Conservation (phyloP, 1,284 basidiomycete genomes). For the Dichomitus squalens region DNA sequence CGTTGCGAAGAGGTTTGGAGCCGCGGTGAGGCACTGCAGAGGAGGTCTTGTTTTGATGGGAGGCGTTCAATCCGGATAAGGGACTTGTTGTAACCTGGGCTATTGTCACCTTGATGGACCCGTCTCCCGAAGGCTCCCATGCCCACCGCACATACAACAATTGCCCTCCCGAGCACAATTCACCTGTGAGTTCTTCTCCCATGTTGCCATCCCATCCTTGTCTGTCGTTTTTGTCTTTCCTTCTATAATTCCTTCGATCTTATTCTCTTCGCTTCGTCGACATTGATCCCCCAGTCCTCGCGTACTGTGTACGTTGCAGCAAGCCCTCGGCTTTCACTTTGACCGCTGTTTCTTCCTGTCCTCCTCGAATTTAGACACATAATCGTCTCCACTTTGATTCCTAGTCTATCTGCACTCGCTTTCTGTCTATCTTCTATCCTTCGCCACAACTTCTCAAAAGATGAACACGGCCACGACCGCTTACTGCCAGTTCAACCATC, state of each 20-base stretch:
- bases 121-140: no score
- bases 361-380: neutral
- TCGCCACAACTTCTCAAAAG: neutral
- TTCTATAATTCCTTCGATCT: conserved; percentile 2
- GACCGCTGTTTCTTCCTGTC: neutral
- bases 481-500: conserved; percentile 2
- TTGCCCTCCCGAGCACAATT: conserved; percentile 3
- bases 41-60: conserved; percentile 2
- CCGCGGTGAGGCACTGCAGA: neutral
- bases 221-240: conserved; percentile 5
- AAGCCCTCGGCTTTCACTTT: neutral
- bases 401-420: neutral
- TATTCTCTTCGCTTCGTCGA: neutral
- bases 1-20: no score
- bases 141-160: neutral
- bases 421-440: neutral
- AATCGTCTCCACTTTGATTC: neutral
- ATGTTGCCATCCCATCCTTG: neutral
- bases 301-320: conserved; percentile 11
- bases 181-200: conserved; percentile 2
- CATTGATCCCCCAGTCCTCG: neutral
- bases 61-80: neutral
- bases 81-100: neutral
- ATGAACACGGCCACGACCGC: neutral
- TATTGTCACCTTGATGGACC: neutral